These are phyloP conservation scores for Rubroboletus pulcherrimus DNA, from an alignment of 768 basidiomycete species.

Conservation along the genomic window DNA sequence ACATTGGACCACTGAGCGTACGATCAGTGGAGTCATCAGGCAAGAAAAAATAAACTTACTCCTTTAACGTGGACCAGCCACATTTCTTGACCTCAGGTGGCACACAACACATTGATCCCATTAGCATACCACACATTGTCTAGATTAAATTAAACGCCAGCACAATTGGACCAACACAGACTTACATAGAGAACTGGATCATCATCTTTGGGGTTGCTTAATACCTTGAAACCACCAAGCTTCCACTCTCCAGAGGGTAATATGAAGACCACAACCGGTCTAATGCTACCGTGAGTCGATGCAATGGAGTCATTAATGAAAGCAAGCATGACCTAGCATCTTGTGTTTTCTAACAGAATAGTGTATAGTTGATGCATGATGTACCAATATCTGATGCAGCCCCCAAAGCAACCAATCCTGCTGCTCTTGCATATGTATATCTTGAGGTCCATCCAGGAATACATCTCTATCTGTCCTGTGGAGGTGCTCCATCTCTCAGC, in stretches of 20 bases:
- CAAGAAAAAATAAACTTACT: slow-evolving; percentile 20
- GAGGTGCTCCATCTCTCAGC: too few species aligned
- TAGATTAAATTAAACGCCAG: slow-evolving; percentile 29
- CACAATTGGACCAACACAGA: slow-evolving; percentile 2
- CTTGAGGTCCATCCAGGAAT: too few species aligned
- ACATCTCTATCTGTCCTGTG: too few species aligned
- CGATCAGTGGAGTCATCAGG: not conserved
- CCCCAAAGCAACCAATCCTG: slow-evolving; percentile 96
- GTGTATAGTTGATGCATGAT: slow-evolving; percentile 11
- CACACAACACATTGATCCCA: too few species aligned
- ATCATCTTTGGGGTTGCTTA: slow-evolving; percentile 82
- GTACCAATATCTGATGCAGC: slow-evolving; percentile 80
- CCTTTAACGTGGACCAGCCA: too few species aligned
- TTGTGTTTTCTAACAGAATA: not conserved
- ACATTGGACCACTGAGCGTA: slow-evolving; percentile 34
- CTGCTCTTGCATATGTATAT: too few species aligned
- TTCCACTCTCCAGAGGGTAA: slow-evolving; percentile 97
- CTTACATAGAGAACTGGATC: slow-evolving; percentile 77
- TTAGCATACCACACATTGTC: too few species aligned
- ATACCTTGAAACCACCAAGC: slow-evolving; percentile 88
- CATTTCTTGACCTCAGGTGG: too few species aligned
- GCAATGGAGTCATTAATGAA: slow-evolving; percentile 84
- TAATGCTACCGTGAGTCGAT: slow-evolving; percentile 81
- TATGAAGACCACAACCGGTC: slow-evolving; percentile 77
- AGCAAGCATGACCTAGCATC: slow-evolving; percentile 70